phyloP scores from a whole-genome alignment of 2,329 filamentous ascomycete genomes.

The Alternaria novae-zelandiae region DNA sequence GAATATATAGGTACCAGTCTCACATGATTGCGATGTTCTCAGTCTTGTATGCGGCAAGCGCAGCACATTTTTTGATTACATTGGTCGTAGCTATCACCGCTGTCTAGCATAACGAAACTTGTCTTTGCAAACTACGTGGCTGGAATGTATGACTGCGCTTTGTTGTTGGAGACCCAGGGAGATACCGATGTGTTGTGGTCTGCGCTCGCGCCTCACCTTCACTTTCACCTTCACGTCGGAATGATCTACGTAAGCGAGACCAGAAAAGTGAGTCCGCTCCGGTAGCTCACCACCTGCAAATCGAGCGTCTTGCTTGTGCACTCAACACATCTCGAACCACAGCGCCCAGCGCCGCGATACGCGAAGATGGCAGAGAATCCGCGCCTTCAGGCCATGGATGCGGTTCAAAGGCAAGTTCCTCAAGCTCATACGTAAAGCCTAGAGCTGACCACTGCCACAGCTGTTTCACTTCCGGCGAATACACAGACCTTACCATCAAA shows the following conservation, averaged over 20 bases:
- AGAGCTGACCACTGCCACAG: neutral
- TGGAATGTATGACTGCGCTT: neutral
- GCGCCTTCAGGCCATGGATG: neutral
- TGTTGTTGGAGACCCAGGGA: no score
- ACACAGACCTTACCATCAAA: slow-evolving; percentile 14
- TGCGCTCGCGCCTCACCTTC: neutral
- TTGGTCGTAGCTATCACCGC: neutral
- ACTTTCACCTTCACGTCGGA: neutral
- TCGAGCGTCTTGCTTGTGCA: neutral
- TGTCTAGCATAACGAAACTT: neutral
- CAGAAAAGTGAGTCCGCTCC: neutral
- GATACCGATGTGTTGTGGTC: no score
- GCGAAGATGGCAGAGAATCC: neutral
- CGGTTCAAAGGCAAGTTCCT: neutral
- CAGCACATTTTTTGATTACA: neutral
- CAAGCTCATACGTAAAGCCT: rapidly evolving
- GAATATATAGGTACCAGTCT: neutral
- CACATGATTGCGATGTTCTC: neutral
- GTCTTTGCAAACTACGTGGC: neutral
- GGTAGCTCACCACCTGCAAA: neutral
- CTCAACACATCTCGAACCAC: no score
- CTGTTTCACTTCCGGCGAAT: neutral
- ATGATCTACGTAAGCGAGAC: neutral
- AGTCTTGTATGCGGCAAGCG: neutral
- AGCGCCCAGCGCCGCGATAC: neutral